phyloP scores from a whole-genome alignment of 163 green algal genomes.

The Chlamydomonas reinhardtii region DNA sequence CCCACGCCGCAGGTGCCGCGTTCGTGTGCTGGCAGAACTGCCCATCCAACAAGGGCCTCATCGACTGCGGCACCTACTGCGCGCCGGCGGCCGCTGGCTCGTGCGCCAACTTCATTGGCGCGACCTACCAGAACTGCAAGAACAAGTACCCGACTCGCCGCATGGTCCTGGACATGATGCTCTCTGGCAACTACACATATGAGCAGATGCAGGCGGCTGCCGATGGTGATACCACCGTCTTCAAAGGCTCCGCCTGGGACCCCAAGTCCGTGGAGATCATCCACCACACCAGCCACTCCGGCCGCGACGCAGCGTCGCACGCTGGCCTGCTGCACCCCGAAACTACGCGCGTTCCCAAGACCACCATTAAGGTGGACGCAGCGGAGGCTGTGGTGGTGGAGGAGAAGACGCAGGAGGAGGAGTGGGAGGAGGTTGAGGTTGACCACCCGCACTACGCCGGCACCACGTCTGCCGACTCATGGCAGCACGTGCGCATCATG shows the following conservation, averaged over 20 bases:
- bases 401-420: too few relatives aligned
- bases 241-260: neutral
- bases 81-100: neutral
- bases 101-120: constrained; percentile 4
- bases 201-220: neutral
- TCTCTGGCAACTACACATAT: neutral
- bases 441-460: too few relatives aligned
- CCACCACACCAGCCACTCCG: neutral
- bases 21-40: neutral
- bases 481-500: neutral
- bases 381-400: too few relatives aligned
- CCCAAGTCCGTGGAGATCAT: neutral
- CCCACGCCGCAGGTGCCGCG: neutral
- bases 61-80: neutral
- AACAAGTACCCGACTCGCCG: neutral
- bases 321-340: neutral
- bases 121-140: neutral
- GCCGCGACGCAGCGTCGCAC: too few relatives aligned
- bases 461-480: too few relatives aligned
- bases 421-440: too few relatives aligned
- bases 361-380: too few relatives aligned
- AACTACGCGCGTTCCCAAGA: too few relatives aligned
- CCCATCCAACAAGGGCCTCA: neutral
- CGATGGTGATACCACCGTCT: neutral
- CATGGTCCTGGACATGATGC: neutral